phyloP scores from a whole-genome alignment of 148 eudicot genomes.

The Euryodendron excelsum region DNA sequence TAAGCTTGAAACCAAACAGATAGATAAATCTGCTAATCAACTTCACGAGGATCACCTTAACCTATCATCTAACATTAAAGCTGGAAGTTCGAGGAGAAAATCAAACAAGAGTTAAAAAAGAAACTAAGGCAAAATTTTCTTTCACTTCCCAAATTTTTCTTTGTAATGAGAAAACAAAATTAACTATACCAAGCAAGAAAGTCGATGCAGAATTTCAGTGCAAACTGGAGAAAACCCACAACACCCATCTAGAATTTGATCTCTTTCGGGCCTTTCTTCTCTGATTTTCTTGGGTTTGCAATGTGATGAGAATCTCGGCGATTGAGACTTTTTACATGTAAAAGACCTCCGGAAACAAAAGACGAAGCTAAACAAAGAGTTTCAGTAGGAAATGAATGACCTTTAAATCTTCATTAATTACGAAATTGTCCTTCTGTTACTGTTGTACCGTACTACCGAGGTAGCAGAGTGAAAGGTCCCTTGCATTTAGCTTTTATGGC shows the following conservation, averaged over 20 bases:
- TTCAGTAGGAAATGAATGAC: too few species aligned
- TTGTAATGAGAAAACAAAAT: background rate
- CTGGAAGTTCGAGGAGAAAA: background rate
- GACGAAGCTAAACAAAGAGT: too few species aligned
- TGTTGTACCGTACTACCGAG: background rate
- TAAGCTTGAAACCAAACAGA: background rate
- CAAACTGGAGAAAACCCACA: background rate
- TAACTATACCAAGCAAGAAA: constrained; percentile 6
- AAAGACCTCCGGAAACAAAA: too few species aligned
- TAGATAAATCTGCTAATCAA: background rate
- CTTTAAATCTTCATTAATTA: background rate
- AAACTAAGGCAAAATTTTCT: background rate
- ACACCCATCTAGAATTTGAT: constrained; percentile 1
- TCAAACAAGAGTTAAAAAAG: background rate
- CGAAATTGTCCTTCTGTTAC: background rate
- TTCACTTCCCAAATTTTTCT: background rate
- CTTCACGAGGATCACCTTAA: constrained; percentile 3
- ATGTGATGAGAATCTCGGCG: background rate
- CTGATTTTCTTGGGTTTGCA: background rate
- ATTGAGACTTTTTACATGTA: background rate
- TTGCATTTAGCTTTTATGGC: too few species aligned
- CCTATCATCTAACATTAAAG: background rate
- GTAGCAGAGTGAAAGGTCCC: background rate
- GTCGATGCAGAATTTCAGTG: background rate
- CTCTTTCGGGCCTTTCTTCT: background rate